Conservation (phyloP, 345 rosid genomes). For the Trapa incisa region DNA sequence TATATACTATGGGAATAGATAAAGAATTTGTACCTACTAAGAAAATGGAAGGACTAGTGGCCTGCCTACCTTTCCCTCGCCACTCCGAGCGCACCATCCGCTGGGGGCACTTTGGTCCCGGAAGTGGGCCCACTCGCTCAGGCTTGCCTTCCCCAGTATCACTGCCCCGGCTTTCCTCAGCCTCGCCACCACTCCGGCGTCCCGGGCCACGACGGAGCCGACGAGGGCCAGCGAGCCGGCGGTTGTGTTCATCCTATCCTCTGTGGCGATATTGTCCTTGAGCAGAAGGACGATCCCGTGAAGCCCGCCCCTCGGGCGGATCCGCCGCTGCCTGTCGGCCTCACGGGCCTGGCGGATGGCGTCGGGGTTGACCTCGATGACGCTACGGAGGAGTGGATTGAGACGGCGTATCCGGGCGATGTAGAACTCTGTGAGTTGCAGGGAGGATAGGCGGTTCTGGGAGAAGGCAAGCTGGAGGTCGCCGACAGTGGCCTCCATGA, state of each 20-base stretch:
- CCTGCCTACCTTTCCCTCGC: conserved; percentile 46
- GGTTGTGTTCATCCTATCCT: conserved; percentile 54
- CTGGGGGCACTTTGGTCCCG: conserved; percentile 13
- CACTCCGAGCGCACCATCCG: conserved; percentile 51
- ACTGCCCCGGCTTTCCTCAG: conserved; percentile 50
- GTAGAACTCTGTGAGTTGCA: conserved; percentile 44
- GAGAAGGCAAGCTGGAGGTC: conserved; percentile 36
- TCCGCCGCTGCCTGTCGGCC: conserved; percentile 41
- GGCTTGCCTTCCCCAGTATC: conserved; percentile 65
- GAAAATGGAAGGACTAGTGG: no score
- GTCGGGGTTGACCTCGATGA: conserved; percentile 66
- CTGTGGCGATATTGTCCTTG: conserved; percentile 57
- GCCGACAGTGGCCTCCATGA: conserved; percentile 30
- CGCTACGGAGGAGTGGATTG: conserved; percentile 37
- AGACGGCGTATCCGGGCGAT: conserved; percentile 29
- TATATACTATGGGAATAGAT: no score
- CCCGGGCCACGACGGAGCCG: conserved; percentile 45
- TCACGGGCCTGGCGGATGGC: conserved; percentile 40
- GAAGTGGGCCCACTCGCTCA: conserved; percentile 52
- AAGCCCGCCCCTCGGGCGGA: conserved; percentile 15
- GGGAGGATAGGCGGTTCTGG: conserved; percentile 40
- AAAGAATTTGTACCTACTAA: no score
- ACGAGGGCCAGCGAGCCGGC: conserved; percentile 63
- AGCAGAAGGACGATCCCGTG: conserved; percentile 60
- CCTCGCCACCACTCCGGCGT: conserved; percentile 52